Percentiles rank a stretch among this genome's conserved stretches.
Evolutionary conservation across 129 eudicot species (phyloP).

Genomic region (Saposhnikovia divaricata): DNA sequence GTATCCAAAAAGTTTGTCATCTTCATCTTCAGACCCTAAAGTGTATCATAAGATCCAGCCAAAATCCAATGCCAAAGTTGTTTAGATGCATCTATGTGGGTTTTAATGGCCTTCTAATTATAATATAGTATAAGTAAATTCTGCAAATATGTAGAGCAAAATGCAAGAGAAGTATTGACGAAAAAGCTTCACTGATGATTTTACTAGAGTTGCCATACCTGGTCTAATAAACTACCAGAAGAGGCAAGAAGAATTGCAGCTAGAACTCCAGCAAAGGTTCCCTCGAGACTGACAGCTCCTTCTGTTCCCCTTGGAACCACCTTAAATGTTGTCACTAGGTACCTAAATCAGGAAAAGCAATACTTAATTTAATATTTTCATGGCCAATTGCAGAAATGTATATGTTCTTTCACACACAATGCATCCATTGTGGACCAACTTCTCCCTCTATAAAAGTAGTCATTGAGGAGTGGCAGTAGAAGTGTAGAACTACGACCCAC

Average conservation of each 20-base stretch:
- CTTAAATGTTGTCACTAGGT: slow-evolving; percentile 83
- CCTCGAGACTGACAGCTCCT: slow-evolving; percentile 91
- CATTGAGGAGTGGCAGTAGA: neutral
- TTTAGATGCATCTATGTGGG: neutral
- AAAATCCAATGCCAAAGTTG: neutral
- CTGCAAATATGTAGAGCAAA: neutral
- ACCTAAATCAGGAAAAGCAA: slow-evolving; percentile 28
- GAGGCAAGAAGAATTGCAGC: slow-evolving; percentile 73
- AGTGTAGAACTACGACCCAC: neutral
- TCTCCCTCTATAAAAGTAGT: neutral
- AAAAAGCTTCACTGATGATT: neutral
- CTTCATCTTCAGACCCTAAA: neutral
- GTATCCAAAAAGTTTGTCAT: neutral
- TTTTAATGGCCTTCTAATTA: neutral
- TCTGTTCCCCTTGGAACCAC: slow-evolving; percentile 93
- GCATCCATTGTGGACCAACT: neutral
- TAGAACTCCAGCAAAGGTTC: slow-evolving; percentile 77
- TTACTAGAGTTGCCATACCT: slow-evolving; percentile 29
- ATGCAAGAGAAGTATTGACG: neutral
- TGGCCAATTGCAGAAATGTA: neutral
- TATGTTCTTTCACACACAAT: neutral
- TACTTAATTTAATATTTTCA: neutral
- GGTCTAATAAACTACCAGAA: slow-evolving; percentile 43
- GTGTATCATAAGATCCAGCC: neutral
- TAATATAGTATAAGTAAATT: neutral